These are phyloP conservation scores for Xylaria grammica DNA, from an alignment of 495 filamentous ascomycete genomes.

Conservation along the genomic window DNA sequence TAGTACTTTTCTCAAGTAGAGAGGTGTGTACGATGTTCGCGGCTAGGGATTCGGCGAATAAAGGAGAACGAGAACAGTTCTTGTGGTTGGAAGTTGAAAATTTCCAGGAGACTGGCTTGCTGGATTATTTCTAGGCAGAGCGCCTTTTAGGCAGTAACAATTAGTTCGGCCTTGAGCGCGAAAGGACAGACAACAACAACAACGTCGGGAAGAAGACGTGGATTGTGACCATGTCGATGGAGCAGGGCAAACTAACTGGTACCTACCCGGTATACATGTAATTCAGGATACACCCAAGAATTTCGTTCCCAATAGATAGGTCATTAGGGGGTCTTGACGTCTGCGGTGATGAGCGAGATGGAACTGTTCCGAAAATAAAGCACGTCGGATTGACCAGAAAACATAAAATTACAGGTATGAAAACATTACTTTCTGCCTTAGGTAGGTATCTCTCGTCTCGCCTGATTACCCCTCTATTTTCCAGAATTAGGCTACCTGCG, in stretches of 20 bases:
- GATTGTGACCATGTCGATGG: slow-evolving; percentile 10
- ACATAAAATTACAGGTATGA: too few species aligned
- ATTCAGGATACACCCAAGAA: not conserved
- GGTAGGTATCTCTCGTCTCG: not conserved
- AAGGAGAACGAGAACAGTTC: not conserved
- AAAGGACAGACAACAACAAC: slow-evolving; percentile 18
- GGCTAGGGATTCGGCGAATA: not conserved
- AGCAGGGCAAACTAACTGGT: slow-evolving; percentile 12
- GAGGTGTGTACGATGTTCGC: slow-evolving; percentile 3
- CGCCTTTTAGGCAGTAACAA: slow-evolving; percentile 11
- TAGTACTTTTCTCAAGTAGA: not conserved
- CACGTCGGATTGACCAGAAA: too few species aligned
- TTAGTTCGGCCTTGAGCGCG: not conserved
- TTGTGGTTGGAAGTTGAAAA: not conserved
- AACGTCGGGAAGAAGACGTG: not conserved
- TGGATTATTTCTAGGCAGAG: not conserved
- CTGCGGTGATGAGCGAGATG: not conserved
- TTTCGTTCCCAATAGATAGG: not conserved
- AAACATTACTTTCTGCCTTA: too few species aligned
- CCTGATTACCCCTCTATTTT: slow-evolving; percentile 10
- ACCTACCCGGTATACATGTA: not conserved
- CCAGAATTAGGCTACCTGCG: not conserved
- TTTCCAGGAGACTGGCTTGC: not conserved
- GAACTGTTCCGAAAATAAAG: too few species aligned
- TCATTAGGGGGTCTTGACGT: too few species aligned